Evolutionary conservation across 306 rosid species (phyloP).

Genomic region (Trifolium repens): DNA sequence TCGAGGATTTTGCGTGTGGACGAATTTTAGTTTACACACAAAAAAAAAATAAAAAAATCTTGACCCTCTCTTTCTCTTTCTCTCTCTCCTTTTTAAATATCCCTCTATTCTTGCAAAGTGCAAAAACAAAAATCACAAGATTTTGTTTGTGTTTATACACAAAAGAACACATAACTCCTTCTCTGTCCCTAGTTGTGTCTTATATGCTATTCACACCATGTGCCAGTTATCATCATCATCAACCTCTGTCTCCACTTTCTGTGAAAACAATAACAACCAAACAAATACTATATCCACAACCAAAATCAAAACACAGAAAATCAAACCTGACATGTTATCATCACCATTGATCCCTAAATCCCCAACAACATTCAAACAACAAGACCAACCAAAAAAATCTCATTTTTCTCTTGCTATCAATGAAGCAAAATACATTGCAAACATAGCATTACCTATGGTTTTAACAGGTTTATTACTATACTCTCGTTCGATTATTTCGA

Average conservation of each 20-base stretch:
- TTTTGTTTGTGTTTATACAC: slow-evolving; percentile 6
- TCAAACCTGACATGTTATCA: slow-evolving; percentile 39
- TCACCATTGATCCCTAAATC: slow-evolving; percentile 52
- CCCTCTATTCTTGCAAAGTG: slow-evolving; percentile 24
- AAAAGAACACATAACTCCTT: neutral
- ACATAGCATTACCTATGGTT: slow-evolving; percentile 73
- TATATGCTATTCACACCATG: slow-evolving; percentile 40
- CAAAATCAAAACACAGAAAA: slow-evolving; percentile 22
- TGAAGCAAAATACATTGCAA: slow-evolving; percentile 61
- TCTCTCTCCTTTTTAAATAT: slow-evolving; percentile 44
- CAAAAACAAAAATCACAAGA: slow-evolving; percentile 26
- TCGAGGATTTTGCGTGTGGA: neutral
- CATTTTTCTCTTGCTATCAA: slow-evolving; percentile 42
- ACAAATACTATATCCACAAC: slow-evolving; percentile 25
- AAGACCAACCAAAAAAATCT: slow-evolving; percentile 27
- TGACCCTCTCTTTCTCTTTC: neutral
- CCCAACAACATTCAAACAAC: slow-evolving; percentile 52
- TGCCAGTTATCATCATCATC: slow-evolving; percentile 43
- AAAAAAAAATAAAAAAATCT: too few species aligned
- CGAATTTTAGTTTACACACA: neutral
- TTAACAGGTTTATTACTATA: slow-evolving; percentile 73
- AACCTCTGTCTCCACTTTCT: slow-evolving; percentile 28
- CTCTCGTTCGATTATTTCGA: slow-evolving; percentile 85
- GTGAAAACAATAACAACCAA: slow-evolving; percentile 42
- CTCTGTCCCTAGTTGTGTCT: slow-evolving; percentile 25